Conservation (phyloP, 179 eudicot genomes). For the Silene coronaria region DNA sequence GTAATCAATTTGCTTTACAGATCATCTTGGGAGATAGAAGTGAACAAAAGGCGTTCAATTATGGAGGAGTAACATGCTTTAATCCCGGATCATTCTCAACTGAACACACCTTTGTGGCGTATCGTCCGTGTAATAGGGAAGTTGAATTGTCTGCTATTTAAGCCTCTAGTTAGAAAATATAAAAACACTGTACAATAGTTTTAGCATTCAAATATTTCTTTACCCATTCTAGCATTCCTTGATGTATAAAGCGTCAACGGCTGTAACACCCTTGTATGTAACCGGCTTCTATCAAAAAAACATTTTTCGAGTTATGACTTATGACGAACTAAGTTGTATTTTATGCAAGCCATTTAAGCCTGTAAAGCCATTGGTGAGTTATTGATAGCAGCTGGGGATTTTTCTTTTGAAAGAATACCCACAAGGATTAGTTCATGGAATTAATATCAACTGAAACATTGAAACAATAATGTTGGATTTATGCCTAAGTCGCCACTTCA, state of each 20-base stretch:
- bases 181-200: background rate
- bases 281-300: no score
- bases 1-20: constrained; percentile 33
- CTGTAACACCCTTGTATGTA: background rate
- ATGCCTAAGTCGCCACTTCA: no score
- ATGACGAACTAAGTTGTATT: no score
- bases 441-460: no score
- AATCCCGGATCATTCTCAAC: constrained; percentile 93
- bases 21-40: constrained; percentile 82
- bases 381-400: no score
- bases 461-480: no score
- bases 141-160: constrained; percentile 68
- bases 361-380: no score
- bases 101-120: constrained; percentile 74
- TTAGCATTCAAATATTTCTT: background rate
- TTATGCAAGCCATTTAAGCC: no score
- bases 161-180: background rate
- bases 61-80: constrained; percentile 78
- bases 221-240: background rate
- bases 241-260: background rate
- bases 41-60: constrained; percentile 75
- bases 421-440: no score
- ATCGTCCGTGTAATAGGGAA: constrained; percentile 76
- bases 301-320: no score
- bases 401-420: no score